Conservation (phyloP, 2,329 filamentous ascomycete species). For the Lecanicillium sp. region DNA sequence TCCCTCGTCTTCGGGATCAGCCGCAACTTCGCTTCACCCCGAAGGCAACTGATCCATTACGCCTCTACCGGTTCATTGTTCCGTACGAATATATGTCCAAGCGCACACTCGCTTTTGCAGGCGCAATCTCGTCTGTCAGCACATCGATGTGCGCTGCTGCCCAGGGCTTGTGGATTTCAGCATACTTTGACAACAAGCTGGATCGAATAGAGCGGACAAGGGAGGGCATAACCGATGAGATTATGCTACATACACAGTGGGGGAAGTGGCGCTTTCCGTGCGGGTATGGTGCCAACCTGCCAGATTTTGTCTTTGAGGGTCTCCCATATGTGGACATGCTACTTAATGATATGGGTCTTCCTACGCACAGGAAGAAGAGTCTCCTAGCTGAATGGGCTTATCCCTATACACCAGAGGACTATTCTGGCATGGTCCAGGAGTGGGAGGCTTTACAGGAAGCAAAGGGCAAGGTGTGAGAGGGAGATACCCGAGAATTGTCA, state of each 20-base stretch:
- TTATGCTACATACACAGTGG: constrained; percentile 45
- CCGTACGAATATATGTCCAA: constrained; percentile 11
- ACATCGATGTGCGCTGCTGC: constrained; percentile 25
- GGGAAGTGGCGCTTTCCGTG: constrained; percentile 27
- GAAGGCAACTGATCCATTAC: constrained; percentile 13
- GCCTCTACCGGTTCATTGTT: constrained; percentile 20
- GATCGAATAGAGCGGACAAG: constrained; percentile 19
- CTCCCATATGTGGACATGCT: constrained; percentile 40
- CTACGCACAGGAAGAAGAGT: constrained; percentile 11
- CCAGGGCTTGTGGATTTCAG: constrained; percentile 47
- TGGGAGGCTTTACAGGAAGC: constrained; percentile 14
- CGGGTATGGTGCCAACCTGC: constrained; percentile 41
- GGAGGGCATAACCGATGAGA: constrained; percentile 29
- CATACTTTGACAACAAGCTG: constrained; percentile 47
- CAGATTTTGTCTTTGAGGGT: constrained; percentile 53
- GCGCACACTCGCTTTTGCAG: constrained; percentile 24
- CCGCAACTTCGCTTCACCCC: constrained; percentile 14
- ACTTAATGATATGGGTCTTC: constrained; percentile 13
- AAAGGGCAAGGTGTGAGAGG: neutral
- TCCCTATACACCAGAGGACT: constrained; percentile 14
- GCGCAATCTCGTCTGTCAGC: constrained; percentile 23
- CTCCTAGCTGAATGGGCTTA: constrained; percentile 10
- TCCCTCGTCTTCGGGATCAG: constrained; percentile 15
- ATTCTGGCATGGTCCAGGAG: constrained; percentile 18
- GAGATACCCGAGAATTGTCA: too few relatives aligned